Conservation (phyloP, 2,329 filamentous ascomycete genomes). For the Penicillium fuscoglaucum region DNA sequence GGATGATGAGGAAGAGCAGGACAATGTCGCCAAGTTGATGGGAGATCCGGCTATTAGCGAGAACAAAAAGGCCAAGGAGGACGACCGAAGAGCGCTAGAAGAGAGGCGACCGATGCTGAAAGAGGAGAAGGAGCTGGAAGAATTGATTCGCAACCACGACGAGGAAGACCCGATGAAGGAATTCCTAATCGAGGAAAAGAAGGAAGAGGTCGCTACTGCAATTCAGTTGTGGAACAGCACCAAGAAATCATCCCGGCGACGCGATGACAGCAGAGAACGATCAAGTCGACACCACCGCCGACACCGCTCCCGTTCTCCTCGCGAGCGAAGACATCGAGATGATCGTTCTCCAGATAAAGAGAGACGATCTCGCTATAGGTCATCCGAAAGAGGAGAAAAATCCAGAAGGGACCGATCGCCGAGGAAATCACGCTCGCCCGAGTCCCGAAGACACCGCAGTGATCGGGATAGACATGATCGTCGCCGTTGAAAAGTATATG, state of each 20-base stretch:
- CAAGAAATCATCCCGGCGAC: constrained; percentile 43
- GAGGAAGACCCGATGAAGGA: constrained; percentile 98
- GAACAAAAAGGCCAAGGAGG: constrained; percentile 35
- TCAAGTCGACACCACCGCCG: constrained; percentile 46
- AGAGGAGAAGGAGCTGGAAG: constrained; percentile 77
- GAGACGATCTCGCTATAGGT: constrained; percentile 26
- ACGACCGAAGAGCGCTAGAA: constrained; percentile 45
- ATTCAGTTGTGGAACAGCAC: constrained; percentile 56
- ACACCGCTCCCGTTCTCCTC: constrained; percentile 42
- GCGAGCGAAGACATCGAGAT: constrained; percentile 33
- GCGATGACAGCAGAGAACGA: constrained; percentile 40
- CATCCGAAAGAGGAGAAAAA: constrained; percentile 30
- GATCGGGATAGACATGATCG: constrained; percentile 36
- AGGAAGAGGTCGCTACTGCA: constrained; percentile 77
- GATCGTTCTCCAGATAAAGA: constrained; percentile 30
- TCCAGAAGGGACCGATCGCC: constrained; percentile 30
- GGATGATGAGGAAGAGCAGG: constrained; percentile 63
- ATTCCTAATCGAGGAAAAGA: constrained; percentile 86
- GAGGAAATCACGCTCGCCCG: constrained; percentile 33
- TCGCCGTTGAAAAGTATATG: constrained; percentile 25
- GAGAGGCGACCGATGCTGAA: constrained; percentile 65
- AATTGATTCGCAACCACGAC: constrained; percentile 76
- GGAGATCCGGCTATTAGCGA: constrained; percentile 44
- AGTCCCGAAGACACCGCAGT: constrained; percentile 26
- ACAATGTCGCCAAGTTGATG: constrained; percentile 52